Conservation (phyloP, 2,329 filamentous ascomycete genomes). For the Lachnellula subtilissima region DNA sequence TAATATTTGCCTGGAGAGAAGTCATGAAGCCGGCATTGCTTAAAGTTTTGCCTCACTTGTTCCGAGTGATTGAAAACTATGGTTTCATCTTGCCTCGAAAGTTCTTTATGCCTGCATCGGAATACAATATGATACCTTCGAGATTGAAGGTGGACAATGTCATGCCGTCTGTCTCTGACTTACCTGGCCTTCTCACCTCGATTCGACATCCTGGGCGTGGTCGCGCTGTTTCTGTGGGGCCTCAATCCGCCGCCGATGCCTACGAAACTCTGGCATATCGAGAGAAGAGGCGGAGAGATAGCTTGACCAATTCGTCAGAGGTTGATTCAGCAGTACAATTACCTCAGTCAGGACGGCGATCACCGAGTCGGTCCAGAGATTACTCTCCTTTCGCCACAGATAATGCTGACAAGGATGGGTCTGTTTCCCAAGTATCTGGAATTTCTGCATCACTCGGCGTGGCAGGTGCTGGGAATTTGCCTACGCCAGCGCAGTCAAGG, state of each 20-base stretch:
- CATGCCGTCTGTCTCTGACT: slow-evolving; percentile 81
- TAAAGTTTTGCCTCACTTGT: slow-evolving; percentile 74
- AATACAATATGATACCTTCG: slow-evolving; percentile 80
- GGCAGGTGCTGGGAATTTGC: slow-evolving; percentile 37
- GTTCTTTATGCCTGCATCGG: slow-evolving; percentile 85
- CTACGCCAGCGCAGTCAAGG: slow-evolving; percentile 41
- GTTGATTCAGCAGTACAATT: slow-evolving; percentile 7
- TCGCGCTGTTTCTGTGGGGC: slow-evolving; percentile 82
- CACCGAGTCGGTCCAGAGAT: slow-evolving; percentile 9
- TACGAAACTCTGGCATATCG: slow-evolving; percentile 93
- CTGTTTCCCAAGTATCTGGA: slow-evolving; percentile 32
- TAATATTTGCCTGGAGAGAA: slow-evolving; percentile 87
- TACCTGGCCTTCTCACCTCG: slow-evolving; percentile 75
- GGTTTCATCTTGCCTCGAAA: slow-evolving; percentile 78
- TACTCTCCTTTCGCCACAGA: slow-evolving; percentile 5
- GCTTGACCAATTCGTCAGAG: slow-evolving; percentile 32
- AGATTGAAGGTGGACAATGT: slow-evolving; percentile 78
- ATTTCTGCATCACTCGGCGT: slow-evolving; percentile 41
- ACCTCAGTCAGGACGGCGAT: slow-evolving; percentile 7
- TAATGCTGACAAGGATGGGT: slow-evolving; percentile 20
- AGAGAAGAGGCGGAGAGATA: slow-evolving; percentile 62
- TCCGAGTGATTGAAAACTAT: slow-evolving; percentile 75
- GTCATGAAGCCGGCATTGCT: slow-evolving; percentile 81
- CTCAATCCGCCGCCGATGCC: slow-evolving; percentile 92
- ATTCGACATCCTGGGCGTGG: slow-evolving; percentile 74